Base-by-base conservation (phyloP, 108 stramenopile species). In the Cyclostephanos tholiformis region DNA sequence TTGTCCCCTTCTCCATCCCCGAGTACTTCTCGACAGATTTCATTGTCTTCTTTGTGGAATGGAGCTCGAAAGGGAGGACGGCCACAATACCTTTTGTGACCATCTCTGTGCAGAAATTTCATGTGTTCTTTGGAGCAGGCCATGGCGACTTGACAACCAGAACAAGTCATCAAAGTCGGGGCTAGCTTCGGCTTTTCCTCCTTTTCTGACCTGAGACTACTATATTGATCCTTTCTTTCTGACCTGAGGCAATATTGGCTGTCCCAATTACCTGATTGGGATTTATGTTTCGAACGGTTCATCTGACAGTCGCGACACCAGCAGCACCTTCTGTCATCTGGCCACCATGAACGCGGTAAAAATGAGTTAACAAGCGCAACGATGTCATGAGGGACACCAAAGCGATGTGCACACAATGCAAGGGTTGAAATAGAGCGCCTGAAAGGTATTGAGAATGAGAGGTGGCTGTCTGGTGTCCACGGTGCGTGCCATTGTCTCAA, bases 401-500 rank as follows among this genome's bases (percentile, higher is more conserved):
- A 60, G 9, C 84, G 80, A 56, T 87, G 69, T 14, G 76, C 63
- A 44, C 81, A 87, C 10, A 84, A 50, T 52, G 76, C 65, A 39
- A 84, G 51, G 2, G 80, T 61, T 48, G 39, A 50, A 10, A 80
- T 60, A 6, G 83, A 76, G 29, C 29, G 25, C 19, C 81, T 57
- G 50, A 63, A 82, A 39, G 67, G 77, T n/a, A 51, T 19, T 43
- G 65, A 64, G 63, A 75, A 87, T 12, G 83, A 82, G 13, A 69
- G 35, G 48, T 86, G 86, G 55, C 73, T 77, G 13, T 62, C 36
- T n/a, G 86, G 80, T 23, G 58, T 84, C 86, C 83, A 87, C 46
- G 83, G 83, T 19, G 62, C 35, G 41, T 78, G 52, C 81, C 80
- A 87, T 38, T 77, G 76, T 48, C 79, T 58, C 32, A 80, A 29